Percentiles rank a stretch among this genome's conserved stretches.
Evolutionary conservation across 2,329 filamentous ascomycete genomes (phyloP).

Genomic region (Microsporum audouinii): DNA sequence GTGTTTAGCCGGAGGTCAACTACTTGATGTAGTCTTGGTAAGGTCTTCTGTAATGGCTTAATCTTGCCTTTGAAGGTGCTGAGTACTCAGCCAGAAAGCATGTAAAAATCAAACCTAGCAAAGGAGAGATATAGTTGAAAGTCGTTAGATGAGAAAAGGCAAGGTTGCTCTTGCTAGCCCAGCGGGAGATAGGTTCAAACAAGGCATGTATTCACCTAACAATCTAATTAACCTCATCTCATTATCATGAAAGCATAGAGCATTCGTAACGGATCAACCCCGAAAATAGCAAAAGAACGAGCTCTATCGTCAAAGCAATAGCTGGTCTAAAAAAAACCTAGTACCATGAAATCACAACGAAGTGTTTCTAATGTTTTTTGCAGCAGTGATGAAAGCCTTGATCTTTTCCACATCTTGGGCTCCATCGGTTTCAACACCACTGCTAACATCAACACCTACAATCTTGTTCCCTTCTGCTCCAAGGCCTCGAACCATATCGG

Average conservation of each 20-base stretch:
- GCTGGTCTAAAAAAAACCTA: neutral
- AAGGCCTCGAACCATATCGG: conserved; percentile 50
- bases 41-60: neutral
- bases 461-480: conserved; percentile 52
- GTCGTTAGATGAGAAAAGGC: neutral
- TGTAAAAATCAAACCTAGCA: neutral
- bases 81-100: too few species aligned
- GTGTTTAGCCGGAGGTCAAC: neutral
- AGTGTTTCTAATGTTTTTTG: conserved; percentile 42
- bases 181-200: neutral
- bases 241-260: neutral
- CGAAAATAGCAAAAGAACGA: neutral
- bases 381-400: conserved; percentile 62
- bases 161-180: neutral
- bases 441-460: conserved; percentile 82
- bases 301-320: neutral
- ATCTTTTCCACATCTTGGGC: conserved; percentile 75
- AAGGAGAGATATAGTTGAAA: neutral
- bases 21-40: too few species aligned
- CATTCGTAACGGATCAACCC: neutral
- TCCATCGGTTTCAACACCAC: conserved; percentile 77
- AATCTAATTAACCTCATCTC: neutral
- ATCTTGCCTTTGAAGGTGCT: too few species aligned
- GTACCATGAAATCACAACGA: neutral
- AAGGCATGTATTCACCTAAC: neutral